These are phyloP conservation scores for Saccharata proteae DNA, from an alignment of 2,329 filamentous ascomycete species.

Conservation along the genomic window DNA sequence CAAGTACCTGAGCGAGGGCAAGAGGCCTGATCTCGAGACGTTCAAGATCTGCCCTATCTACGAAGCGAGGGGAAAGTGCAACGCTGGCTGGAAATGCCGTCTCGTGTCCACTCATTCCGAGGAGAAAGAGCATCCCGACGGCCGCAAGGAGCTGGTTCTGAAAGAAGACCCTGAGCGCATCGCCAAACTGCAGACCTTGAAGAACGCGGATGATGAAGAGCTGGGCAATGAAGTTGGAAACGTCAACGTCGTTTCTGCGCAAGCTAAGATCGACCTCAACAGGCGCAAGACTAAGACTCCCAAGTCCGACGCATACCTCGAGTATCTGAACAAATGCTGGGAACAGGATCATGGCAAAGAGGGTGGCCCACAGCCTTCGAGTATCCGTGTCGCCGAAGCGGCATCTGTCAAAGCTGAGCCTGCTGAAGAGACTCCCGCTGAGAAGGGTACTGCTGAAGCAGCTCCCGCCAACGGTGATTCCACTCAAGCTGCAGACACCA, in stretches of 20 bases:
- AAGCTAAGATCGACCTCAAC: constrained; percentile 62
- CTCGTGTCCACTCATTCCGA: constrained; percentile 79
- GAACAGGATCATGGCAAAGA: constrained; percentile 16
- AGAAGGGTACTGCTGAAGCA: constrained; percentile 14
- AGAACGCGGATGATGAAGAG: constrained; percentile 16
- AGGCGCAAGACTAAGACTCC: constrained; percentile 59
- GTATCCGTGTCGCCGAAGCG: constrained; percentile 16
- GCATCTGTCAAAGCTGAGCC: constrained; percentile 18
- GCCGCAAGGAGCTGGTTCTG: constrained; percentile 69
- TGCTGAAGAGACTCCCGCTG: constrained; percentile 12
- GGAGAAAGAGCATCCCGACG: constrained; percentile 67
- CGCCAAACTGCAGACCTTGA: constrained; percentile 34
- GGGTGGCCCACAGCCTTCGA: constrained; percentile 21
- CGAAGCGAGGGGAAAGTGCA: constrained; percentile 62
- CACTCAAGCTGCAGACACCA: constrained; percentile 11
- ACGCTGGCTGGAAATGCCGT: constrained; percentile 85
- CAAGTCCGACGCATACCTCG: constrained; percentile 61
- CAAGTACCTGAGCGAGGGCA: constrained; percentile 71
- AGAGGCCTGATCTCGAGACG: constrained; percentile 64
- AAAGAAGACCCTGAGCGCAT: constrained; percentile 43
- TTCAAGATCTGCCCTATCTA: constrained; percentile 74
- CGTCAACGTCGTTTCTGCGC: constrained; percentile 60
- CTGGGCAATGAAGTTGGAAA: constrained; percentile 44
- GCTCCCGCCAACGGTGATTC: constrained; percentile 8
- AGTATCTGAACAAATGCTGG: constrained; percentile 52